phyloP scores from a whole-genome alignment of 192 early-diverging fungal species.

The Obelidium mucronatum region DNA sequence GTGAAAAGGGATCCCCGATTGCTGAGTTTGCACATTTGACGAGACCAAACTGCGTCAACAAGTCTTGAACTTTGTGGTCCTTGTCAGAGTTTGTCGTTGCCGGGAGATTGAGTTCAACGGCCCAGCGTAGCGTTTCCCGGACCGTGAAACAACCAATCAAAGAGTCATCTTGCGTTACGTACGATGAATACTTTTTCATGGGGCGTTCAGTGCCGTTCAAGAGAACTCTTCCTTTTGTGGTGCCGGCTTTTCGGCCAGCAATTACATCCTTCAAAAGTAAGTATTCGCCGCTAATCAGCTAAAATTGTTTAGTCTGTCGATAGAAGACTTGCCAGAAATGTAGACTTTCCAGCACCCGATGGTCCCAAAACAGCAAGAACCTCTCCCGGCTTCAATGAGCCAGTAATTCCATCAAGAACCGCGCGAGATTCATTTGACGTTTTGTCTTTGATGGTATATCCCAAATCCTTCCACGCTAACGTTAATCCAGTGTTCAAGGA shows the following conservation, averaged over 20 bases:
- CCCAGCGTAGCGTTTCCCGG: conserved; percentile 70
- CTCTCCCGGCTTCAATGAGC: too few relatives aligned
- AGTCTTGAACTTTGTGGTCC: conserved; percentile 63
- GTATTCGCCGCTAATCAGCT: too few relatives aligned
- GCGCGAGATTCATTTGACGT: too few relatives aligned
- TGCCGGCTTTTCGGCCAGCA: conserved; percentile 20
- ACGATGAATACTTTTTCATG: conserved; percentile 66
- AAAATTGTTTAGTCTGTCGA: too few relatives aligned
- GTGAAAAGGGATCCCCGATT: conserved; percentile 72
- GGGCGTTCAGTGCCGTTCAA: conserved; percentile 79
- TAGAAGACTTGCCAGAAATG: too few relatives aligned
- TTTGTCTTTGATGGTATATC: too few relatives aligned
- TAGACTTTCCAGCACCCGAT: too few relatives aligned
- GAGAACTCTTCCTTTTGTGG: conserved; percentile 74
- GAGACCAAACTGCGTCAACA: conserved; percentile 67
- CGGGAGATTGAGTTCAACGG: conserved; percentile 68
- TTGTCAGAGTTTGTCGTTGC: conserved; percentile 43
- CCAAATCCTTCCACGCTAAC: too few relatives aligned
- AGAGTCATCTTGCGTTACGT: conserved; percentile 34
- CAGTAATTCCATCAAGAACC: too few relatives aligned
- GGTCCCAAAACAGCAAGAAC: too few relatives aligned
- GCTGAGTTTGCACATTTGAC: conserved; percentile 56
- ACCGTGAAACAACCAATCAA: conserved; percentile 59
- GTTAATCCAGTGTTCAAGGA: too few relatives aligned
- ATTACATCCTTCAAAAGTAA: conserved; percentile 2